phyloP scores from a whole-genome alignment of 352 stramenopile genomes.

The Globisporangium acanthophoron region DNA sequence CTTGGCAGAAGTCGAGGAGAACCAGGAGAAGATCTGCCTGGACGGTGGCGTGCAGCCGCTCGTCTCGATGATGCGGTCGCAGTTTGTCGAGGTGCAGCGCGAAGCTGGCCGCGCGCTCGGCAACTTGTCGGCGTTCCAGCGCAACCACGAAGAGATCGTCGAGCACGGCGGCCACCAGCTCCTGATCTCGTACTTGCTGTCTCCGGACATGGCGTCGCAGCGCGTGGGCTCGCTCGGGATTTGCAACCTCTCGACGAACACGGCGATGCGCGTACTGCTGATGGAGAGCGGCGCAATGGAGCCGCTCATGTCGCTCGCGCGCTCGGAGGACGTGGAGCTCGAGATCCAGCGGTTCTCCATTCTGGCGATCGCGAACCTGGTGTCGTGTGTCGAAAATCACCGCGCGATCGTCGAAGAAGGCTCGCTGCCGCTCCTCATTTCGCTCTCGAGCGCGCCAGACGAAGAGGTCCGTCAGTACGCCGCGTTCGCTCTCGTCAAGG shows the following conservation, averaged over 20 bases:
- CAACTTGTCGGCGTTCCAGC: constrained; percentile 89
- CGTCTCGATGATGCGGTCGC: constrained; percentile 93
- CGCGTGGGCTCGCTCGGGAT: constrained; percentile 91
- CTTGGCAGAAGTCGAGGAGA: constrained; percentile 92
- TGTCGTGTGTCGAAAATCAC: constrained; percentile 93
- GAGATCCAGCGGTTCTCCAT: constrained; percentile 94
- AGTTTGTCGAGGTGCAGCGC: constrained; percentile 93
- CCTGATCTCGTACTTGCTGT: constrained; percentile 94
- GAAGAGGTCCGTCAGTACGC: constrained; percentile 94
- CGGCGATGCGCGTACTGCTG: constrained; percentile 84
- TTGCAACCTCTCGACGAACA: constrained; percentile 93
- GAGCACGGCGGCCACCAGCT: constrained; percentile 91
- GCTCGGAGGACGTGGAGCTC: constrained; percentile 93
- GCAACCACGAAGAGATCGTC: constrained; percentile 90
- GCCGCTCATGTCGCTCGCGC: constrained; percentile 91
- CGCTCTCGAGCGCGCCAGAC: constrained; percentile 92
- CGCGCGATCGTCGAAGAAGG: constrained; percentile 91
- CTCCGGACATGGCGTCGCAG: constrained; percentile 92
- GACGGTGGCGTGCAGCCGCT: constrained; percentile 90
- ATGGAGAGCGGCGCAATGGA: constrained; percentile 94
- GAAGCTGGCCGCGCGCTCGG: constrained; percentile 89
- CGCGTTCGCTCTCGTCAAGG: constrained; percentile 92
- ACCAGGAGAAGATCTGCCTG: constrained; percentile 92
- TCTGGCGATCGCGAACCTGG: constrained; percentile 92
- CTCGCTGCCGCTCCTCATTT: constrained; percentile 93